These are phyloP conservation scores for Kluyveromyces marxianus DNA, from an alignment of 1,139 yeast species.

Conservation along the genomic window DNA sequence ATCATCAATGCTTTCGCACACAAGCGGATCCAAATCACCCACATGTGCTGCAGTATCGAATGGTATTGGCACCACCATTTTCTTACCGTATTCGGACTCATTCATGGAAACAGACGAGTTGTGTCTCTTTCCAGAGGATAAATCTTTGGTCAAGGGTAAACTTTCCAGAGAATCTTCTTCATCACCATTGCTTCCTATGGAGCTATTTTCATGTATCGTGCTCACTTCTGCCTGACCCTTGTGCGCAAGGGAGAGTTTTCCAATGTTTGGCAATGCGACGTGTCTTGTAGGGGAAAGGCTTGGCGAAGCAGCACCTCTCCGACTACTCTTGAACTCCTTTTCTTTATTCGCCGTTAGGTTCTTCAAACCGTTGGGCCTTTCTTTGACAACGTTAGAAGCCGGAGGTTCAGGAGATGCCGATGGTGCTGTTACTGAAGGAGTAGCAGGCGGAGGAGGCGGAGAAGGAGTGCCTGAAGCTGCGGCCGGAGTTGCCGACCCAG, in stretches of 20 bases:
- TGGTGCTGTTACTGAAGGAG: background rate
- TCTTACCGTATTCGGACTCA: background rate
- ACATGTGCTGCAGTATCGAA: background rate
- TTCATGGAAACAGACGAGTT: background rate
- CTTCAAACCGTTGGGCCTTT: conserved; percentile 7
- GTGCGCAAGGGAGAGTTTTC: conserved; percentile 7
- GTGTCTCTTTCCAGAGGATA: background rate
- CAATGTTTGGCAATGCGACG: conserved; percentile 5
- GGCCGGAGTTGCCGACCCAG: background rate
- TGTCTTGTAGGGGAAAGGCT: conserved; percentile 6
- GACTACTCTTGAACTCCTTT: conserved; percentile 7
- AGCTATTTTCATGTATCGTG: background rate
- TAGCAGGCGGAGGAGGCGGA: background rate
- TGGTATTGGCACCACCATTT: background rate
- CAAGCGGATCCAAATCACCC: conserved; percentile 1
- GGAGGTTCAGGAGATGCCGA: background rate
- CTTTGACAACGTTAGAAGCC: background rate
- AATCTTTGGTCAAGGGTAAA: background rate
- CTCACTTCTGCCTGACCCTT: background rate
- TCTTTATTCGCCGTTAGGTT: conserved; percentile 9
- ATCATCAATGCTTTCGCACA: conserved; percentile 6
- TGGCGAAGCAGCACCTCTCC: conserved; percentile 7
- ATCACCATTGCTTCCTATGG: background rate
- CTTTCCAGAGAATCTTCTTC: too few species aligned
- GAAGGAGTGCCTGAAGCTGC: background rate